Base-by-base conservation (phyloP, 192 early-diverging fungal genomes). In the Linderina pennispora region DNA sequence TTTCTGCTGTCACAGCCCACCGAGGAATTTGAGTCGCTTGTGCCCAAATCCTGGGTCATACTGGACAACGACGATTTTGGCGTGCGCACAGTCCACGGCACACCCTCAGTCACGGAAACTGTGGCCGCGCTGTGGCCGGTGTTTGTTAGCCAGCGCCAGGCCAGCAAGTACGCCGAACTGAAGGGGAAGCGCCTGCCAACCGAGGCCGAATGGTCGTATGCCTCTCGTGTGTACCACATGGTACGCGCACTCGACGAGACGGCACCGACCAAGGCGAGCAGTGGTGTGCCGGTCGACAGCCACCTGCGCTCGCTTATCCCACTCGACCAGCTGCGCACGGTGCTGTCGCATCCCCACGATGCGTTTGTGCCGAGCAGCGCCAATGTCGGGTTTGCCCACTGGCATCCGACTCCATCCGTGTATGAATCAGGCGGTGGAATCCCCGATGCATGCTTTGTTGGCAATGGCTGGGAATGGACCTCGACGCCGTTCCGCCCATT, bases 401-500 rank as follows among this genome's bases (percentile, higher is more conserved):
- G 87, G 86, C 72, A 77, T 19, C 88, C 91, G 3, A 15, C 21
- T 8, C 50, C 66, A 11, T 46, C 21, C n/a, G n/a, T 23, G 28
- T 8, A 5, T 31, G 11, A 11, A 8, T 8, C 6, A 8, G 28
- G 11, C 11, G 11, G 11, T 11, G 0, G 23, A 10, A 17, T 40
- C 10, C 51, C 65, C 3, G 77, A 74, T 1, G 72, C 61, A 0
- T 43, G 55, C 0, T 61, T 70, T 38, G 38, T 62, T 43, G 61
- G 75, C 2, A 69, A 75, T 33, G 75, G 82, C 0, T 97, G 90
- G 89, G 93, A 94, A 36, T 86, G 82, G 87, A 91, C 91, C 0
- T 36, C 56, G 1, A 92, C 88, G 1, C 45, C 61, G 28, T 85
- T 86, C 50, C 74, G 71, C 5, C 54, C 67, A 5, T 63, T 80